Evolutionary conservation across 2,329 filamentous ascomycete genomes (phyloP).

Genomic region (Pseudopithomyces maydicus): DNA sequence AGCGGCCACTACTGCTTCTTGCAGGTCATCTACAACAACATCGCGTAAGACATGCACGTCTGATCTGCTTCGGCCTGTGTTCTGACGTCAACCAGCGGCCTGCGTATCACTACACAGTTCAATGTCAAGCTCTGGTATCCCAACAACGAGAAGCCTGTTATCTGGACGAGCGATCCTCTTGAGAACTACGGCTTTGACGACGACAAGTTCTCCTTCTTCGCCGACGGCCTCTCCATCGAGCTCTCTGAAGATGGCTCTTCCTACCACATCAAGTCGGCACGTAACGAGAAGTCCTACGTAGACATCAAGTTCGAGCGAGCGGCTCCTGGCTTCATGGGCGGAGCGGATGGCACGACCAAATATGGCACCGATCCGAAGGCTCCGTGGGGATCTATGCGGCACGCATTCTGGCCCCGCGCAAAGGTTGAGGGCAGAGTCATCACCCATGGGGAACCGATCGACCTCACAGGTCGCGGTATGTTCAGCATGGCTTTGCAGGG

Average conservation of each 20-base stretch:
- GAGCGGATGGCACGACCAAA: constrained; percentile 80
- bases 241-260: constrained; percentile 81
- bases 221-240: constrained; percentile 82
- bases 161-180: constrained; percentile 85
- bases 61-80: neutral
- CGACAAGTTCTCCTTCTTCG: constrained; percentile 81
- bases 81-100: constrained; percentile 64
- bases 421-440: constrained; percentile 80
- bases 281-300: constrained; percentile 79
- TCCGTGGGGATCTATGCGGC: constrained; percentile 91
- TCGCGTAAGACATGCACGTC: constrained; percentile 68
- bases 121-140: constrained; percentile 89
- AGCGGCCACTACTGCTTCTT: constrained; percentile 76
- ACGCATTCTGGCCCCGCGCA: constrained; percentile 93
- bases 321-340: constrained; percentile 81
- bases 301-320: constrained; percentile 80
- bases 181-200: constrained; percentile 82
- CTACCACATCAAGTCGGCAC: constrained; percentile 90
- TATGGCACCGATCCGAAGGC: constrained; percentile 85
- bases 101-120: constrained; percentile 91
- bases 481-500: constrained; percentile 89
- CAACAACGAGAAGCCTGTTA: constrained; percentile 71
- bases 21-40: constrained; percentile 97
- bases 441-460: constrained; percentile 78
- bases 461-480: constrained; percentile 79